Percentiles rank a stretch among this genome's conserved stretches.
Evolutionary conservation across 352 stramenopile species (phyloP).

Genomic region (Phytophthora pisi): DNA sequence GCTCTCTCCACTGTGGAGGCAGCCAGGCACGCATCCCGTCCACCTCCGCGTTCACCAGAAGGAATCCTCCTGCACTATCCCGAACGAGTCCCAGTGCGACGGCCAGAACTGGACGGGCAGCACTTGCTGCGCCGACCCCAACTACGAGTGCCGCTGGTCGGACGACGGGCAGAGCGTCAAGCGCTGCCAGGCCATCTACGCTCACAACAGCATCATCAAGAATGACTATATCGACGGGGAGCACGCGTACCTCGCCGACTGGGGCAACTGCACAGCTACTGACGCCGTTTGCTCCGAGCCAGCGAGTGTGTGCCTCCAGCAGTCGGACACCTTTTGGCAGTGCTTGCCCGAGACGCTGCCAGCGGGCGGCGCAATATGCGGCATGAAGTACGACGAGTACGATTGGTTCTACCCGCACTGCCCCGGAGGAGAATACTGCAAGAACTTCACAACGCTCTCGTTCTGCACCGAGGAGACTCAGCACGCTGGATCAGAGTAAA

Average conservation of each 20-base stretch:
- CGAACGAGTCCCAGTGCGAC: slow-evolving; percentile 40
- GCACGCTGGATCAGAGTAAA: background rate
- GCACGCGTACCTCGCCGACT: slow-evolving; percentile 24
- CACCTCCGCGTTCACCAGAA: background rate
- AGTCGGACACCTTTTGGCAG: slow-evolving; percentile 36
- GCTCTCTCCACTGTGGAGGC: background rate
- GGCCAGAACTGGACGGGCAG: slow-evolving; percentile 43
- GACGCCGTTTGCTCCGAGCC: slow-evolving; percentile 21
- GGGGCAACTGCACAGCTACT: slow-evolving; percentile 20
- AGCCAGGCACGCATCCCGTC: background rate
- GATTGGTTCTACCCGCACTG: slow-evolving; percentile 41
- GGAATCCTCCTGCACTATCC: slow-evolving; percentile 28
- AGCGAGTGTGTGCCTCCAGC: slow-evolving; percentile 20
- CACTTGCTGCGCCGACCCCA: slow-evolving; percentile 37
- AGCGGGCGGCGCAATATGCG: slow-evolving; percentile 29
- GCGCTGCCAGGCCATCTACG: slow-evolving; percentile 16
- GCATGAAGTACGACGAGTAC: slow-evolving; percentile 33
- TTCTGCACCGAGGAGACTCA: background rate
- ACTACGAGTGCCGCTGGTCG: slow-evolving; percentile 43
- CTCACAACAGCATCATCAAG: slow-evolving; percentile 1
- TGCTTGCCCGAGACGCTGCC: slow-evolving; percentile 40
- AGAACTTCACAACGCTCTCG: background rate
- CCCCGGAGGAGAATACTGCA: slow-evolving; percentile 7
- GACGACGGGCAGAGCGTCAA: slow-evolving; percentile 39
- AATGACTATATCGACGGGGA: slow-evolving; percentile 3